Percentiles rank a stretch among this genome's conserved stretches.
Evolutionary conservation across 2,329 filamentous ascomycete species (phyloP).

Genomic region (Cordyceps tenuipes): DNA sequence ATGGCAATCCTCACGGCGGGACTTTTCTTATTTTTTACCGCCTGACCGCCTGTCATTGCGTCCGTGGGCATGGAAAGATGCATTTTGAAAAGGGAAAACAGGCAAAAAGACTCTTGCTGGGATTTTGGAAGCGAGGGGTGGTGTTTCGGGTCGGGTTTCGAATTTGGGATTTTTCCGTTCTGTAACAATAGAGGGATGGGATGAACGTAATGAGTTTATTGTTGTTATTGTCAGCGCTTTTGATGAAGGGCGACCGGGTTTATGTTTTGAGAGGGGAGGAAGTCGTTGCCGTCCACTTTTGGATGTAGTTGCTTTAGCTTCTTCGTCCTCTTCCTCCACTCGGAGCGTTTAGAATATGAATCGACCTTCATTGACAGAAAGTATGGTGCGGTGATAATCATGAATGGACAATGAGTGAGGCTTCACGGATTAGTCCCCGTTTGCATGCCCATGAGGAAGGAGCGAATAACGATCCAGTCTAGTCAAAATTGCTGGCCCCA

Average conservation of each 20-base stretch:
- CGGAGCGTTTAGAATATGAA: slow-evolving; percentile 15
- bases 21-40: slow-evolving; percentile 1
- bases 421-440: neutral
- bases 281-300: neutral
- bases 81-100: neutral
- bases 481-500: slow-evolving; percentile 9
- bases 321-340: neutral
- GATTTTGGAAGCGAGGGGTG: neutral
- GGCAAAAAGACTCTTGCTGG: neutral
- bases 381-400: neutral
- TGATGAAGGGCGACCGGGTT: slow-evolving; percentile 16
- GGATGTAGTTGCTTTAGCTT: neutral
- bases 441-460: neutral
- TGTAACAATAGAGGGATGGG: slow-evolving; percentile 16
- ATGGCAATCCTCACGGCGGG: slow-evolving; percentile 2
- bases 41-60: neutral
- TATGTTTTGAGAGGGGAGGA: slow-evolving; percentile 12
- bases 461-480: neutral
- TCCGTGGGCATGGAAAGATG: neutral
- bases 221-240: slow-evolving; percentile 13
- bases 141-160: neutral
- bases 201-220: slow-evolving; percentile 9
- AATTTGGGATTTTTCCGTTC: slow-evolving; percentile 5
- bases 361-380: slow-evolving; percentile 15
- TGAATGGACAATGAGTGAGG: neutral